These are phyloP conservation scores for Cercospora sesami DNA, from an alignment of 2,329 filamentous ascomycete species.

Conservation along the genomic window DNA sequence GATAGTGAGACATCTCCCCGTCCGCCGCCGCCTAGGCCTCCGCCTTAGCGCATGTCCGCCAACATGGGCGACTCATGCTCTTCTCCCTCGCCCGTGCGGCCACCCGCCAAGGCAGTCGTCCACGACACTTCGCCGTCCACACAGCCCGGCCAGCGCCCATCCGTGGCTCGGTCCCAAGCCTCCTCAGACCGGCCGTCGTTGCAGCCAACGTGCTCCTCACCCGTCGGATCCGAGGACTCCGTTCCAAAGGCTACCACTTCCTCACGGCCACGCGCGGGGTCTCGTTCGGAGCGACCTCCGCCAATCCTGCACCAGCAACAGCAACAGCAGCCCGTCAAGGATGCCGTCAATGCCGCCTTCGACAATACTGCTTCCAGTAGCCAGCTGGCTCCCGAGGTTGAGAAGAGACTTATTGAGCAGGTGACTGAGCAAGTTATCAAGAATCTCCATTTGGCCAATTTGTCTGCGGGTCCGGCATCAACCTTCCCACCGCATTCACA, in stretches of 20 bases:
- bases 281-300: constrained; percentile 20
- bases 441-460: constrained; percentile 32
- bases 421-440: constrained; percentile 58
- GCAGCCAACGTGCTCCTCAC: constrained; percentile 6
- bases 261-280: constrained; percentile 19
- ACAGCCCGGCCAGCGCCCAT: neutral
- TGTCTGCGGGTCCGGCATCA: constrained; percentile 16
- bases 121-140: neutral
- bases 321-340: constrained; percentile 51
- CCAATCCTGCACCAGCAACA: constrained; percentile 32
- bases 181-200: constrained; percentile 9
- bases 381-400: constrained; percentile 59
- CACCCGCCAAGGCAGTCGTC: neutral
- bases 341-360: constrained; percentile 59
- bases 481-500: constrained; percentile 35
- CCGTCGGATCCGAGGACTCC: constrained; percentile 15
- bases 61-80: constrained; percentile 18
- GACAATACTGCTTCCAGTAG: constrained; percentile 51
- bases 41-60: constrained; percentile 13
- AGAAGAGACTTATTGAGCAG: constrained; percentile 60
- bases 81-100: constrained; percentile 10
- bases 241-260: constrained; percentile 7
- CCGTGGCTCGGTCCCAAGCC: constrained; percentile 5
- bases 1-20: constrained; percentile 6
- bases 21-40: neutral